Evolutionary conservation across 768 basidiomycete genomes (phyloP).

Genomic region (Tulasnella sp.): DNA sequence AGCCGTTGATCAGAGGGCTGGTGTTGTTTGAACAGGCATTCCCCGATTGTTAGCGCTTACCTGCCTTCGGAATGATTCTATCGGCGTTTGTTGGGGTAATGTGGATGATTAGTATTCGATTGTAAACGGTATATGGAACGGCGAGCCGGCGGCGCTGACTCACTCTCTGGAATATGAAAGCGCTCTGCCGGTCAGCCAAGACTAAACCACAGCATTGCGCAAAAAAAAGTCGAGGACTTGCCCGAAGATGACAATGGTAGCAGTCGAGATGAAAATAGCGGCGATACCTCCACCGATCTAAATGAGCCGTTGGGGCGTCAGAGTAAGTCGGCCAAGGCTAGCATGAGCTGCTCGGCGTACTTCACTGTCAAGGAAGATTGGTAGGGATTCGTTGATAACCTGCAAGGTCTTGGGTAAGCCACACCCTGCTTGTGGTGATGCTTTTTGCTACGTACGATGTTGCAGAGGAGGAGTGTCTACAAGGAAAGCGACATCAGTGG

Average conservation of each 20-base stretch:
- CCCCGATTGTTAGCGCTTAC: constrained; percentile 43
- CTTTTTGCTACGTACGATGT: constrained; percentile 49
- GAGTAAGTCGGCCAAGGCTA: neutral
- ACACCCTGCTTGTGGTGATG: neutral
- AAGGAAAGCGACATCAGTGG: neutral
- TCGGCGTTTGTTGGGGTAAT: constrained; percentile 33
- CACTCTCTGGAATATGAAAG: constrained; percentile 40
- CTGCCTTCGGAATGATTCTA: constrained; percentile 65
- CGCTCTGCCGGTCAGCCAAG: neutral
- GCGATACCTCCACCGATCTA: constrained; percentile 30
- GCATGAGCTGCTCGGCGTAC: neutral
- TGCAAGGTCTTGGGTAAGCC: neutral
- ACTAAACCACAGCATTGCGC: neutral
- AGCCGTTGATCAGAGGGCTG: neutral
- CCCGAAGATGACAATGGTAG: constrained; percentile 71
- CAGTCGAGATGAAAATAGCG: constrained; percentile 29
- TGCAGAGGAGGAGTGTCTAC: constrained; percentile 79
- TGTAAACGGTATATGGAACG: neutral
- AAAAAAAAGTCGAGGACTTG: constrained; percentile 37
- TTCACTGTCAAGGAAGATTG: constrained; percentile 28
- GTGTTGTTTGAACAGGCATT: neutral
- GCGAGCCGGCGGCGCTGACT: constrained; percentile 25
- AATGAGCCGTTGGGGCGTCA: neutral
- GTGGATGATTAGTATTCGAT: constrained; percentile 27
- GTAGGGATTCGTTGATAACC: constrained; percentile 29